phyloP scores from a whole-genome alignment of 805 yeast species.

The Sungouiozyma intestinalis region DNA sequence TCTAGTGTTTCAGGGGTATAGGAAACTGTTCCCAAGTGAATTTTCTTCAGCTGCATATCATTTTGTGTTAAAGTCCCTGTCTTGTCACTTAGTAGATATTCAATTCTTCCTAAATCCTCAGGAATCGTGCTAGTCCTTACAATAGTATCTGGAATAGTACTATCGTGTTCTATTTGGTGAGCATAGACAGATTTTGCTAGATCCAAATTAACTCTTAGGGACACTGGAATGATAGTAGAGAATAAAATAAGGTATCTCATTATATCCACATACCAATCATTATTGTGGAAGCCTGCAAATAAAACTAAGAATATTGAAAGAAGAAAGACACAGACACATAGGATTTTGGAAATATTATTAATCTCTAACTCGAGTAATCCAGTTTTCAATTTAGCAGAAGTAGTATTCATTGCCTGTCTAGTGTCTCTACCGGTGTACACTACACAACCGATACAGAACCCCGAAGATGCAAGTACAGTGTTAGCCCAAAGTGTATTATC shows the following conservation, averaged over 20 bases:
- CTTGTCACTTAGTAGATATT: constrained; percentile 83
- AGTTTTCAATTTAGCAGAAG: constrained; percentile 74
- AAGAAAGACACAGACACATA: constrained; percentile 77
- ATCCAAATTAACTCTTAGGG: constrained; percentile 87
- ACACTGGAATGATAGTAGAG: constrained; percentile 93
- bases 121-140: constrained; percentile 97
- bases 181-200: constrained; percentile 95
- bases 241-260: constrained; percentile 85
- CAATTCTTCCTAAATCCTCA: constrained; percentile 93
- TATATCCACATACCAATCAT: constrained; percentile 80
- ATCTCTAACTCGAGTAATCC: constrained; percentile 88
- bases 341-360: constrained; percentile 73
- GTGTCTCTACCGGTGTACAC: constrained; percentile 90
- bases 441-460: constrained; percentile 79
- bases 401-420: constrained; percentile 89
- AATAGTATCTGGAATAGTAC: constrained; percentile 69
- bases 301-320: constrained; percentile 70
- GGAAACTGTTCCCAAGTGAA: constrained; percentile 87
- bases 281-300: constrained; percentile 58
- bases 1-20: constrained; percentile 90
- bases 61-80: constrained; percentile 97
- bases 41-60: constrained; percentile 91
- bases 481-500: constrained; percentile 98
- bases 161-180: constrained; percentile 84
- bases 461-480: constrained; percentile 83